Base-by-base conservation (phyloP, 257 asterid species). In the Cordia subcordata region DNA sequence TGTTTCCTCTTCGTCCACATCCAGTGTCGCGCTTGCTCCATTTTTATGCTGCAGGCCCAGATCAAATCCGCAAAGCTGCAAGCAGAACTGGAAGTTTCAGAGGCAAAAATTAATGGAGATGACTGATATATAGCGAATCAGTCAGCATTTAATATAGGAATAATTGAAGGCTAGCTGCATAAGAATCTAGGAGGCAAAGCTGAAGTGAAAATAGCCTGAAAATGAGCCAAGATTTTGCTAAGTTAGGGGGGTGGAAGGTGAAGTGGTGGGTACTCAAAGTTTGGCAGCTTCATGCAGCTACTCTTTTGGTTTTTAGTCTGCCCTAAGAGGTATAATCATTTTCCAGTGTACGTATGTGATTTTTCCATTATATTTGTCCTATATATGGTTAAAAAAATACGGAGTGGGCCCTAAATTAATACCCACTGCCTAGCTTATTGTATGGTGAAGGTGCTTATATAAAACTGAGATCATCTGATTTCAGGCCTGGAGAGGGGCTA, bases 11-110 rank as follows among this genome's bases (percentile, higher is more conserved):
- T 83, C 13, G 89, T 74, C 85, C 85, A 79, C 86, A 85, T 74
- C 88, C 82, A 83, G 55, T 68, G 83, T 57, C 90, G 72, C 62
- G 86, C 65, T 73, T 83, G 85, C 62, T 87, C 94, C 98, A 85
- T 85, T 62, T 8, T 12, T n/a, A 6, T 1, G 11, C 15, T 10
- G 13, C 55, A 19, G 22, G 32, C 49, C 42, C 14, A 39, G 65
- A 62, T 62, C 52, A 49, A 57, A 13, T 55, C 20, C n/a, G 56
- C n/a, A 8, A 8, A 14, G 56, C 15, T 58, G 52, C 39, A 50
- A 37, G 45, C 53, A 46, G 8, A 22, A 38, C 11, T n/a, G 52
- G 54, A 56, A 49, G 55, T 13, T 64, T 58, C 39, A 47, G n/a
- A 44, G 39, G 65, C 32, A 54, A 61, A 46, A 39, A 61, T 47